Conservation (phyloP, 495 filamentous ascomycete genomes). For the Daldinia grandis region DNA sequence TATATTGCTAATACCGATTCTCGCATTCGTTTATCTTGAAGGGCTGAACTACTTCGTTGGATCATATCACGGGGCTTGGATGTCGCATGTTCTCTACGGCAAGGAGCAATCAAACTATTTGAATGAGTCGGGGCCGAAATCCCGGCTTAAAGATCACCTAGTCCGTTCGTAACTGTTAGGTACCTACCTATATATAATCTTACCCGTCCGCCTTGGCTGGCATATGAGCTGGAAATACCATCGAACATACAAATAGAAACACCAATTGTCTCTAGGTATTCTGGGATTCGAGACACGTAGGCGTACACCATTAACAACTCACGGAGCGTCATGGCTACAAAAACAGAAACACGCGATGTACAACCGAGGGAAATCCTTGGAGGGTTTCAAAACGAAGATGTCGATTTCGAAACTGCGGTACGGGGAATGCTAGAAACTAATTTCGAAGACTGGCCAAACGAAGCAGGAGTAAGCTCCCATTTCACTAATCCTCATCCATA, state of each 20-base stretch:
- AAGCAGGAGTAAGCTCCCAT: conserved; percentile 50
- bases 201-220: no score
- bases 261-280: not conserved
- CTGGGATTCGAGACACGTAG: not conserved
- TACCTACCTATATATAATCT: no score
- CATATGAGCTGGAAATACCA: no score
- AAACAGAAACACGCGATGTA: not conserved
- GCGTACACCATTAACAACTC: not conserved
- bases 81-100: not conserved
- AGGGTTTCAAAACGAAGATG: conserved; percentile 73
- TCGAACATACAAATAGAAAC: no score
- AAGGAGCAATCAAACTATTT: not conserved
- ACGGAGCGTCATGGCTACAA: conserved; percentile 4
- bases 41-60: not conserved
- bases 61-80: not conserved
- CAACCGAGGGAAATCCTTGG: conserved; percentile 62
- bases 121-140: not conserved
- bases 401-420: conserved; percentile 76
- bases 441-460: conserved; percentile 54
- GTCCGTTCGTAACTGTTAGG: not conserved
- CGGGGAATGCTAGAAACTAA: conserved; percentile 59
- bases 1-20: not conserved
- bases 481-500: not conserved
- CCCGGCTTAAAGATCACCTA: not conserved
- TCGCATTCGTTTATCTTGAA: not conserved